Conservation (phyloP, 2,329 filamentous ascomycete genomes). For the Fusarium globosum region DNA sequence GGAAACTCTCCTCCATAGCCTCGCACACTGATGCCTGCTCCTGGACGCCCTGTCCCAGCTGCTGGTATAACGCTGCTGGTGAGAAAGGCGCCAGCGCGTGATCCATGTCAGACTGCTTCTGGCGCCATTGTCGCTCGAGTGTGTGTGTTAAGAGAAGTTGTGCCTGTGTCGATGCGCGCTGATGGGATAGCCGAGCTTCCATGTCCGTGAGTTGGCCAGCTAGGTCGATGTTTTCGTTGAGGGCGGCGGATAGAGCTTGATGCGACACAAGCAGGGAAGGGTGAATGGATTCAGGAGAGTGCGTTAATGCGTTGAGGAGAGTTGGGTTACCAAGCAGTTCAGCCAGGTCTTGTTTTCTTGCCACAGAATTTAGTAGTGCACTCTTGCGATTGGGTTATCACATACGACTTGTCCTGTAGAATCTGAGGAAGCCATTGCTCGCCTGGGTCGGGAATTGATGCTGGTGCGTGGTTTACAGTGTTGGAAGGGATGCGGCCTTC, state of each 20-base stretch:
- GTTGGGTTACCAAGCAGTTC: constrained; percentile 71
- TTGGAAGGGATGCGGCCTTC: constrained; percentile 42
- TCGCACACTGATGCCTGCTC: constrained; percentile 86
- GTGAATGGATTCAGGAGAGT: constrained; percentile 74
- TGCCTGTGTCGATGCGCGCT: constrained; percentile 79
- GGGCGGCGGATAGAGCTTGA: constrained; percentile 69
- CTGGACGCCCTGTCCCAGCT: constrained; percentile 77
- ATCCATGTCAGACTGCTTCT: constrained; percentile 91
- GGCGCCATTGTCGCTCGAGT: constrained; percentile 90
- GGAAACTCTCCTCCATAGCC: constrained; percentile 91
- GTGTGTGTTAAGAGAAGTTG: constrained; percentile 85
- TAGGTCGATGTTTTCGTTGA: constrained; percentile 78
- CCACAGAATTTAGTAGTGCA: constrained; percentile 22
- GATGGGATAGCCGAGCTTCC: constrained; percentile 66
- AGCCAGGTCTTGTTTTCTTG: constrained; percentile 81
- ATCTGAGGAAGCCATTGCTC: constrained; percentile 82
- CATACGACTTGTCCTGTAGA: constrained; percentile 85
- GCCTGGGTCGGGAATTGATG: constrained; percentile 66
- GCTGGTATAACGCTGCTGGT: constrained; percentile 86
- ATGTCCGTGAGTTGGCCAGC: constrained; percentile 71
- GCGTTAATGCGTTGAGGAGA: constrained; percentile 79
- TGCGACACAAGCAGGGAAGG: constrained; percentile 76
- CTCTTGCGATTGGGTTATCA: constrained; percentile 25
- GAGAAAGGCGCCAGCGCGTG: constrained; percentile 84
- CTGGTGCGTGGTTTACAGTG: constrained; percentile 43